phyloP scores from a whole-genome alignment of 352 stramenopile species.

The Globisporangium canariense region DNA sequence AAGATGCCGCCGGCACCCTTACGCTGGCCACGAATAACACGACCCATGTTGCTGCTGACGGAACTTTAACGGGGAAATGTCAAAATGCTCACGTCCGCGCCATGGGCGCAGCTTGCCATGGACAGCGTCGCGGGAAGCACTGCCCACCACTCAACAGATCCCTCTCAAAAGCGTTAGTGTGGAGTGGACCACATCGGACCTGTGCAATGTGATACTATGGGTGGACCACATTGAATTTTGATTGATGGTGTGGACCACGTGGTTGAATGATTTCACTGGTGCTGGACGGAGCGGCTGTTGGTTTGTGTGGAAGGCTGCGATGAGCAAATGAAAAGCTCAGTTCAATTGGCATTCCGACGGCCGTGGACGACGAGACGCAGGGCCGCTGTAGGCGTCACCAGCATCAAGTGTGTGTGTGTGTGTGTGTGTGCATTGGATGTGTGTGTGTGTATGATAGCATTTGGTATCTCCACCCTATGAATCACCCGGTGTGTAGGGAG shows the following conservation, averaged over 20 bases:
- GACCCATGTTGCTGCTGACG: conserved; percentile 60
- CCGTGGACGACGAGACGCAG: background rate
- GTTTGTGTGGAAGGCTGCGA: background rate
- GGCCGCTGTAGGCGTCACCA: background rate
- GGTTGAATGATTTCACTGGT: background rate
- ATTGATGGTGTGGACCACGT: conserved; percentile 2
- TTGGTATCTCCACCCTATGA: conserved; percentile 87
- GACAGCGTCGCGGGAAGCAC: conserved; percentile 13
- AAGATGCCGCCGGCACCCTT: conserved; percentile 85
- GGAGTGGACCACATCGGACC: background rate
- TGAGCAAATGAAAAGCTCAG: background rate
- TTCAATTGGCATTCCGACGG: background rate
- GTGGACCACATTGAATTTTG: background rate
- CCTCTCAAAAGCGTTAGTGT: background rate
- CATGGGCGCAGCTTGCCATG: conserved; percentile 7
- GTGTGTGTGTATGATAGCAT: conserved; percentile 35
- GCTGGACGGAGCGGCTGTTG: background rate
- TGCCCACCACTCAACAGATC: conserved; percentile 8
- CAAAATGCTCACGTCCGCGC: conserved; percentile 43
- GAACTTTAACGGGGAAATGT: conserved; percentile 67
- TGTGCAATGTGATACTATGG: background rate
- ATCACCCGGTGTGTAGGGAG: conserved; percentile 61
- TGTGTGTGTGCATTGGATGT: conserved; percentile 6
- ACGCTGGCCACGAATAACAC: conserved; percentile 87
- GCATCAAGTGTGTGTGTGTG: background rate